Base-by-base conservation (phyloP, 2,329 filamentous ascomycete species). In the Stachybotrys chlorohalonatus region DNA sequence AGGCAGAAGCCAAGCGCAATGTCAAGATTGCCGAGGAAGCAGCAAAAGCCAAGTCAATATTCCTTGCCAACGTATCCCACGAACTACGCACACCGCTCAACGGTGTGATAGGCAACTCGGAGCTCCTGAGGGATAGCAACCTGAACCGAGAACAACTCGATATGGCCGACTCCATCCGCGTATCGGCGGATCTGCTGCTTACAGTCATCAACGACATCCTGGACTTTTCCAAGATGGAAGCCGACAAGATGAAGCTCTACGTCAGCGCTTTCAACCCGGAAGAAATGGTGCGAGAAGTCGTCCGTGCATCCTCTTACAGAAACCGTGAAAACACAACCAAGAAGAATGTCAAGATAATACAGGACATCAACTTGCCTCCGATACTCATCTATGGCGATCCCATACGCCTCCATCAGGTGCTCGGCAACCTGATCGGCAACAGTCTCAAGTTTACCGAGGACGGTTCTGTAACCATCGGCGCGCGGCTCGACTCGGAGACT, bases 151-250 rank as follows among this genome's bases (percentile, higher is more conserved):
- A 95, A 58, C 89, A 95, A 68, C 78, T 85, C 36, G 90, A 95
- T 60, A 94, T 91, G 77, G 88, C 89, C 5, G 90, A 95, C 65
- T 93, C 90, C 15, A 94, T 95, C 54, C 84, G 90, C 52, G 81
- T 92, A 36, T 95, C 89, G 51, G 90, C 90, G 0, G 91, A 96
- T 66, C 84, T 94, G 15, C 74, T 96, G 13, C 76, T 96, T 31
- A 94, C 91, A 0, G 90, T 96, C 51, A 96, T 96, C 15, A 47
- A 47, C n/a, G 93, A 97, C 65, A 96, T 96, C 53, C 77, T 96
- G 5, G 93, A 97, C 70, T 95, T 96, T 67, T 96, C 91, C 31
- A 95, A 95, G 70, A 90, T 94, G 74, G 90, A 95, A 68, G 90
- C 88, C 3, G 89, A 92, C 62, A 87, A 90, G 68, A 85, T 95